Conservation (phyloP, 176 grass and related monocot species). For the Carex parvula region DNA sequence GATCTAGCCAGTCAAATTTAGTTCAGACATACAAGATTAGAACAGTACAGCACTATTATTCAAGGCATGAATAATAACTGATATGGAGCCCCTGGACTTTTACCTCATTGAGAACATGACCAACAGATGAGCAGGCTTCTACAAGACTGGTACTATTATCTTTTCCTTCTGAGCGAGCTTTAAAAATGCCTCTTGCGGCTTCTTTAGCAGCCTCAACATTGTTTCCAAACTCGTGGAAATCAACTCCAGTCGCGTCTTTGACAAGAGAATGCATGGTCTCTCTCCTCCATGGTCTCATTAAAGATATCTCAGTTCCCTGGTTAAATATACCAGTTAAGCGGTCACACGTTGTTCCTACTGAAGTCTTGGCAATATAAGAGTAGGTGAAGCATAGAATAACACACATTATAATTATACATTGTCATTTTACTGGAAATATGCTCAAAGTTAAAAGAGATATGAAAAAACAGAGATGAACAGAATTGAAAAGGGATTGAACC, state of each 20-base stretch:
- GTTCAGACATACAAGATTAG: background rate
- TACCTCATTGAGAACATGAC: conserved; percentile 98
- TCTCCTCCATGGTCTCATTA: conserved; percentile 89
- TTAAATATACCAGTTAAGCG: conserved; percentile 9
- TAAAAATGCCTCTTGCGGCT: conserved; percentile 43
- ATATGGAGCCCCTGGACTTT: background rate
- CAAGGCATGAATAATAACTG: conserved; percentile 4
- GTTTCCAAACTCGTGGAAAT: conserved; percentile 57
- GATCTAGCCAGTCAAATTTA: background rate
- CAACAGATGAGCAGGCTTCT: conserved; percentile 67
- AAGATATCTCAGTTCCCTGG: conserved; percentile 88
- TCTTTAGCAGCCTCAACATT: conserved; percentile 69
- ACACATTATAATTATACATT: background rate
- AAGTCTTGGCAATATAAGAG: background rate
- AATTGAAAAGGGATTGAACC: conserved; percentile 22
- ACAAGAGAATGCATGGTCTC: conserved; percentile 98
- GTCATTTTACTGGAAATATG: background rate
- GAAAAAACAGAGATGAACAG: background rate
- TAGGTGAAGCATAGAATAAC: conserved; percentile 19
- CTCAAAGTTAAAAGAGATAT: conserved; percentile 3
- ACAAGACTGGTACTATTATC: conserved; percentile 41
- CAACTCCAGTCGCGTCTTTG: conserved; percentile 77
- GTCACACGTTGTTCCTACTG: background rate
- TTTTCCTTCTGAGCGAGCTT: conserved; percentile 36
- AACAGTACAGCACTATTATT: background rate